Percentiles rank a stretch among this genome's conserved stretches.
Conservation (phyloP, 257 asterid genomes). For the Coffea eugenioides region DNA sequence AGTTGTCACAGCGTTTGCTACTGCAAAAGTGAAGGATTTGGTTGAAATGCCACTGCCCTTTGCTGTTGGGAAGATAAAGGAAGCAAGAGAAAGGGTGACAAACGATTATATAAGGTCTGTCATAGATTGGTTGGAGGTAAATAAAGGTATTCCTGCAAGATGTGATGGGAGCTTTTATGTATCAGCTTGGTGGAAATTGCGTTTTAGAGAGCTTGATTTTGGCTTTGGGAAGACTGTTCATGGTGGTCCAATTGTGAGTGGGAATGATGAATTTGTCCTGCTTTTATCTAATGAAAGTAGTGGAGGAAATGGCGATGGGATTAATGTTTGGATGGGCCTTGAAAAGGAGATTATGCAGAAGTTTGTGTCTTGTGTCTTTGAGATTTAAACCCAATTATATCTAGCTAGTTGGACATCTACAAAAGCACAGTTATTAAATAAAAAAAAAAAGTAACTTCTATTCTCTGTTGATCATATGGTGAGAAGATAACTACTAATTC, state of each 20-base stretch:
- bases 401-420: not conserved
- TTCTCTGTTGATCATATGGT: too few relatives aligned
- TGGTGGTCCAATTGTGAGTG: constrained; percentile 43
- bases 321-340: constrained; percentile 42
- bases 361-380: constrained; percentile 30
- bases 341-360: constrained; percentile 33
- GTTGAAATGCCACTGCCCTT: constrained; percentile 21
- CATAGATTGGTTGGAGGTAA: constrained; percentile 45
- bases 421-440: too few relatives aligned
- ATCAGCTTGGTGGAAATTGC: constrained; percentile 48
- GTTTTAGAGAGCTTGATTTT: constrained; percentile 33
- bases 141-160: constrained; percentile 35
- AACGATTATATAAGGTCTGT: constrained; percentile 34
- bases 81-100: constrained; percentile 36
- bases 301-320: constrained; percentile 24
- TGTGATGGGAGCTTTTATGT: constrained; percentile 34
- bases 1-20: constrained; percentile 35
- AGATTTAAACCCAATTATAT: not conserved
- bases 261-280: constrained; percentile 45
- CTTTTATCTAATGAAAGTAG: constrained; percentile 23
- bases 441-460: too few relatives aligned
- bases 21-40: constrained; percentile 26
- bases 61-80: constrained; percentile 19
- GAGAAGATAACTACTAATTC: not conserved
- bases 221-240: constrained; percentile 38